Evolutionary conservation across 2,329 filamentous ascomycete species (phyloP), one percentile per base, ranked within the genome.

Genomic region (Botrytis galanthina): DNA sequence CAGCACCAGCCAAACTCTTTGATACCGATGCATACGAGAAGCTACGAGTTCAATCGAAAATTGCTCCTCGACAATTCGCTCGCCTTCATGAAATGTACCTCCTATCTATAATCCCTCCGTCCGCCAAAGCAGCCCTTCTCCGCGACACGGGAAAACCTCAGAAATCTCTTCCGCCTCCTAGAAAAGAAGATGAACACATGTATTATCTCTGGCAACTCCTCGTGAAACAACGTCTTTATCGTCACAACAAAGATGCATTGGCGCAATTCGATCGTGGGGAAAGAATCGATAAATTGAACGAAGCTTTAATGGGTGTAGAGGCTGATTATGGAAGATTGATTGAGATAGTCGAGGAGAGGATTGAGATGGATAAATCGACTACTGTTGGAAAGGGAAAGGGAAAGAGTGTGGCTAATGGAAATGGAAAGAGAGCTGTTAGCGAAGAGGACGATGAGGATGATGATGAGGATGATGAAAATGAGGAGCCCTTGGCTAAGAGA

Each of bases 51-150:
- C 84, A 88, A 75, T 84, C 87, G 70, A 96, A 95, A 84, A 93
- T 95, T 73, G 89, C 91, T 1, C 87, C 90, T 0, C 86, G 93
- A n/a, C 93, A 96, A 79, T 94, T 95, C 80, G 86, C 86, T 75
- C 87, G 93, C 9, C 85, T 95, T 12, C 84, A 93, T 0, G 93
- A 96, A 81, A 92, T 95, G 86, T 89, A 95, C 67, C 84, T 91
- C 39, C 89, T 91, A 84, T 89, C 88, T 2, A 83, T 85, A 75
- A 84, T 92, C 16, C 86, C 89, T 0, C 81, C 81, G 10, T 84
- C 86, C 0, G 86, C 91, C 68, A 88, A 89, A 26, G 88, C 87
- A 68, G 85, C 83, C 7, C 82, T 83, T 32, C 84, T 87, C 4
- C 64, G 74, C 70, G 39, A 84, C 82, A 61, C 48, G 68, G 63